Percentiles rank a stretch among this genome's conserved stretches.
Evolutionary conservation across 164 flowering plant genomes (phyloP).

Genomic region (Pachysandra terminalis): DNA sequence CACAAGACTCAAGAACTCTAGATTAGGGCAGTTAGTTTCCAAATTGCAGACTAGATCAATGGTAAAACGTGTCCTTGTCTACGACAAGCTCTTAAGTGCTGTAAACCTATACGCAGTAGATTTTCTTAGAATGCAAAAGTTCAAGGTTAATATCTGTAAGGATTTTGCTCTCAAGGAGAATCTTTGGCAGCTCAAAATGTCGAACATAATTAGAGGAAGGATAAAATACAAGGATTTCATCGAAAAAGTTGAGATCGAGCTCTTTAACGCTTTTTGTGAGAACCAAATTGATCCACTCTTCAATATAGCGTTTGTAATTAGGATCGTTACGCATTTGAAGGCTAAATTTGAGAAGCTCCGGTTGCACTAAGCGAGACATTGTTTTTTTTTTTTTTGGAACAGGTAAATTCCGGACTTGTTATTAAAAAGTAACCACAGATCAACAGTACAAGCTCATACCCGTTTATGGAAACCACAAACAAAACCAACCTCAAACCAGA

Average conservation of each 20-base stretch:
- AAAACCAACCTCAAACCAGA: too few species aligned
- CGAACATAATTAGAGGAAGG: neutral
- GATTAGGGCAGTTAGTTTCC: neutral
- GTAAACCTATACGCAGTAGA: neutral
- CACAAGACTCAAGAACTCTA: constrained; percentile 1
- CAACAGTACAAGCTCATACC: too few species aligned
- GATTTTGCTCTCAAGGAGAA: neutral
- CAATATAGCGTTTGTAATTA: neutral
- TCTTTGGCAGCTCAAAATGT: neutral
- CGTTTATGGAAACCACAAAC: too few species aligned
- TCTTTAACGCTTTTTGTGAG: neutral
- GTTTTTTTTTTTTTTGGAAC: too few species aligned
- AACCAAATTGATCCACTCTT: neutral
- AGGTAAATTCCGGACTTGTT: too few species aligned
- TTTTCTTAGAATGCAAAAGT: neutral
- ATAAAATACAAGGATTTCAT: neutral
- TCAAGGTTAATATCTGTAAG: neutral
- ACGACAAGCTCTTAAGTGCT: neutral
- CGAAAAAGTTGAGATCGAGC: neutral
- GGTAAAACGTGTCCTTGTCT: neutral
- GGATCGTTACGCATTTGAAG: neutral
- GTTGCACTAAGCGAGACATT: neutral
- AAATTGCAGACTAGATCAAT: neutral
- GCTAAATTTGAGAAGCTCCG: neutral
- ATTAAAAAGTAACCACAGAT: too few species aligned